Evolutionary conservation across 2,329 filamentous ascomycete species (phyloP).

Genomic region (Verruconis gallopava): DNA sequence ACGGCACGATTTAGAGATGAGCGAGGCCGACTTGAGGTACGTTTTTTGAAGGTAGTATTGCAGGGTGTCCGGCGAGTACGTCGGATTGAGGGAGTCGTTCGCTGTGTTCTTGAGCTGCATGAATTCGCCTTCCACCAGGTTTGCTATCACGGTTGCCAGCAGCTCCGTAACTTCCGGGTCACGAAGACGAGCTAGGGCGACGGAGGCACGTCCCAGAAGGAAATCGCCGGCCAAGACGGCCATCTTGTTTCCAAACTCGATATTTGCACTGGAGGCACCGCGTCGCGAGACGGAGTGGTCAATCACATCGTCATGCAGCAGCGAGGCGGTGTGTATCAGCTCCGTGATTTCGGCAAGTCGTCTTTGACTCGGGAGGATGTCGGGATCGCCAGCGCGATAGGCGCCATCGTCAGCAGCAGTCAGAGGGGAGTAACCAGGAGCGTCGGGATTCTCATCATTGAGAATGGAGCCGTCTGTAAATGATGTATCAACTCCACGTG

Average conservation of each 20-base stretch:
- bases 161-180: constrained; percentile 93
- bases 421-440: constrained; percentile 35
- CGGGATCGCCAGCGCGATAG: constrained; percentile 35
- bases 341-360: constrained; percentile 93
- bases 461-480: constrained; percentile 52
- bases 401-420: constrained; percentile 32
- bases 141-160: constrained; percentile 90
- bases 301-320: constrained; percentile 97
- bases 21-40: constrained; percentile 87
- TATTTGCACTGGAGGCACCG: constrained; percentile 75
- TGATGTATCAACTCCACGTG: constrained; percentile 40
- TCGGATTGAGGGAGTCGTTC: constrained; percentile 68
- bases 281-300: constrained; percentile 80
- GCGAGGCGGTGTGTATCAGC: constrained; percentile 89
- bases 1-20: constrained; percentile 93
- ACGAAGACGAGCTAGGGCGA: constrained; percentile 76
- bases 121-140: constrained; percentile 95
- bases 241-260: constrained; percentile 98
- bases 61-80: constrained; percentile 79
- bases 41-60: constrained; percentile 96
- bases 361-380: constrained; percentile 80
- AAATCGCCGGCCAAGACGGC: constrained; percentile 97
- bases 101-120: constrained; percentile 99
- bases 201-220: constrained; percentile 79
- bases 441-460: constrained; percentile 68